Base-by-base conservation (phyloP, 768 basidiomycete genomes). In the Suillus brevipes region DNA sequence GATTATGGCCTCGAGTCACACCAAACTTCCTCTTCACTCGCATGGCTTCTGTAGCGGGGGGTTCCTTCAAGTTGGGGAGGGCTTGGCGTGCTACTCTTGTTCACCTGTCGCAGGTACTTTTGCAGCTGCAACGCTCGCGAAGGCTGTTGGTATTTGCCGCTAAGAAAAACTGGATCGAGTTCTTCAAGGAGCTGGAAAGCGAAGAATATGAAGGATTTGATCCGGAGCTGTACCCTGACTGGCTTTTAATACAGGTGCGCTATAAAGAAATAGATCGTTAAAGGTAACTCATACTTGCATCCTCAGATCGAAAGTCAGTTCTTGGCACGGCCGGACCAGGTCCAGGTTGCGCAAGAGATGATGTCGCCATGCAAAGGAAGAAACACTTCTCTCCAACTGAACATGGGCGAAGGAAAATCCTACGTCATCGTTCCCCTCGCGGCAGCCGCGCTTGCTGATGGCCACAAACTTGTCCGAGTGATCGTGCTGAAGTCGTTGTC, bases 381-480 rank as follows among this genome's bases (percentile, higher is more conserved):
- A n/a, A 75, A 68, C 38, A 72, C 72, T 2, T 64, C 68, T 36
- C 60, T 74, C 37, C 75, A 77, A 45, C 61, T 76, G 10, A 73
- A 76, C 57, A 77, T 77, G 75, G 76, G 75, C 6, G 76, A 76
- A 61, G 76, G 76, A 8, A 76, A 75, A 50, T 75, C 76, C 13
- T 76, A 76, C 0, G 76, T 67, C 2, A 77, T 77, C 28, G 65
- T 77, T 8, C 74, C 74, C 2, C 68, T 75, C 28, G 67, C 66
- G 31, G 60, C 68, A 7, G 65, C 74, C 0, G 62, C 69, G 16
- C 66, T 75, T 31, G 66, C 74, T 2, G 57, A 72, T 63, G 71
- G 76, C 14, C 42, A 68, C 6, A 66, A 47, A 18, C 34, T 76
- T 1, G 70, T 77, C 36, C 70, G 76, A 36, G 68, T 76, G n/a